Evolutionary conservation across 441 rosid species (phyloP).

Genomic region (Manihot esculenta): DNA sequence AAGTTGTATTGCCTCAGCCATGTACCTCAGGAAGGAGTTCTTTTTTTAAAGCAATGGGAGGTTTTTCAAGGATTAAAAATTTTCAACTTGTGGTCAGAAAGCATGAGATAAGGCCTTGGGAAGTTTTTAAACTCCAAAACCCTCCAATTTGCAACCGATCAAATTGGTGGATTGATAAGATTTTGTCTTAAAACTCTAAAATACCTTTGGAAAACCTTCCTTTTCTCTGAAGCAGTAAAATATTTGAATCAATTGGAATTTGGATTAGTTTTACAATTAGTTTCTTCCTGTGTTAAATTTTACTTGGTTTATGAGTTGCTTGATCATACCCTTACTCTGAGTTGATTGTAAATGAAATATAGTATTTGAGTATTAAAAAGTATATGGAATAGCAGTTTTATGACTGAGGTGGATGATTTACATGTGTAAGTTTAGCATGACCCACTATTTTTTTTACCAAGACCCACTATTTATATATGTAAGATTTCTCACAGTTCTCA

Average conservation of each 20-base stretch:
- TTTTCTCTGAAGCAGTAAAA: no score
- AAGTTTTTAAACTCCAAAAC: no score
- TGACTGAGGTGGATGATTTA: background rate
- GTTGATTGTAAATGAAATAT: background rate
- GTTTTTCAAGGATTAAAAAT: no score
- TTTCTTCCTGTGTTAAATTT: background rate
- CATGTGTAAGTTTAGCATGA: background rate
- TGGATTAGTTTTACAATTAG: background rate
- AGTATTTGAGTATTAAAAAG: background rate
- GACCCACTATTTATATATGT: background rate
- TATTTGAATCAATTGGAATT: no score
- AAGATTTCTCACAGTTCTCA: constrained; percentile 21
- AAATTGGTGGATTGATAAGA: no score
- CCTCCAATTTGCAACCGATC: no score
- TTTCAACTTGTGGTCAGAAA: no score
- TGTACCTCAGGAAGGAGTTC: background rate
- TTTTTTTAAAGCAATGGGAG: no score
- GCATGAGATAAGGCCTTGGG: no score
- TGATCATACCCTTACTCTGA: background rate
- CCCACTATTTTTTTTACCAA: background rate
- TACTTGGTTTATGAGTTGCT: background rate
- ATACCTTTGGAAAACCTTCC: no score
- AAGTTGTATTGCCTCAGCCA: background rate
- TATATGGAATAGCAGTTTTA: background rate
- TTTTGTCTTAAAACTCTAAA: no score